Evolutionary conservation across 2,329 filamentous ascomycete species (phyloP), one percentile per base, ranked within the genome.

Genomic region (Talaromyces piceae): DNA sequence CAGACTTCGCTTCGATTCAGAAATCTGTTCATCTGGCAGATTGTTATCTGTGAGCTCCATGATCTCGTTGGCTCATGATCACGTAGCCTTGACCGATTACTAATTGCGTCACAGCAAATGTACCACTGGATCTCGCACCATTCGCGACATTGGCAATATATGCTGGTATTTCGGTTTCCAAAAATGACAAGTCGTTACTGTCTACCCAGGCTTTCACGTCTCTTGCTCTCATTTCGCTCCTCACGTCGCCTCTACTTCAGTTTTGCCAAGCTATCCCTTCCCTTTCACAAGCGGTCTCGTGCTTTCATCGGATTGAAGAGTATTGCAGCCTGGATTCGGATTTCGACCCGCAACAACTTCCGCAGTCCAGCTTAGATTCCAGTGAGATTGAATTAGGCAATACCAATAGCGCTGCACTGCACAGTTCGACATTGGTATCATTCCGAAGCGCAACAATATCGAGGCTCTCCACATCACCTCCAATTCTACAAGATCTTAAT

Each of bases 301-400:
- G 67, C 18, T 72, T 73, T 44, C 62, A 63, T 12, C 62, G 70
- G 11, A 73, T 74, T 23, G 65, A 73, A 52, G 61, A 62, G 11
- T 73, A 59, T 30, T 58, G 44, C 33, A 37, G 12, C 5, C 8
- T 1, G 16, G 33, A 37, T 25, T 47, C 28, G 27, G 28, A 47
- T 4, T 45, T 9, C n/a, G 41, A 28, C 25, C 23, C 41, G 13
- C 23, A 18, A 4, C 8, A 27, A 18, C 3, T 18, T 5, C 11
- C 23, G 18, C 16, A 12, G 11, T 7, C 13, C 22, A 28, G 25
- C 6, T 27, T 2, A n/a, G 26, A 45, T 20, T 16, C 23, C 4
- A 9, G 3, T 16, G 23, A 16, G 13, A 16, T 45, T 45, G 41
- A 27, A 25, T 27, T 45, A 3, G 16, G 11, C 13, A 45, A 27